These are phyloP conservation scores for Candida fluviatilis DNA, from an alignment of 805 yeast species.

Conservation along the genomic window DNA sequence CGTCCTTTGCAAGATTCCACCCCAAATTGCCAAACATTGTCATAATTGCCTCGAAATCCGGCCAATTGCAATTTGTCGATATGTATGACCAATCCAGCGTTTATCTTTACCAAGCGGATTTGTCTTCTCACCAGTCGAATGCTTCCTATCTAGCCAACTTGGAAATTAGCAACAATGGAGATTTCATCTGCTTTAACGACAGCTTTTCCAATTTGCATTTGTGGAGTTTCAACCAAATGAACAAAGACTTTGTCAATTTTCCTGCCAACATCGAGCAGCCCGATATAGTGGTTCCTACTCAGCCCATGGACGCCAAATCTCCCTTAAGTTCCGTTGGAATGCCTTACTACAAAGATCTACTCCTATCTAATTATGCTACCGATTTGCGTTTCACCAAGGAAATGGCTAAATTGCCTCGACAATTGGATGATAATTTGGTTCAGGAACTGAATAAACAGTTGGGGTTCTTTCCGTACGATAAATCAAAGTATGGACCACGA, in stretches of 20 bases:
- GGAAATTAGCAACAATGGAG: slow-evolving; percentile 69
- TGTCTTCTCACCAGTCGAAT: slow-evolving; percentile 16
- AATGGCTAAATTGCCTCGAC: slow-evolving; percentile 55
- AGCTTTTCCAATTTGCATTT: slow-evolving; percentile 56
- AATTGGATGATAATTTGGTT: slow-evolving; percentile 45
- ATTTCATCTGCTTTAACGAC: slow-evolving; percentile 68
- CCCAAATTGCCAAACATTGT: slow-evolving; percentile 81
- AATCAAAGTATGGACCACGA: slow-evolving; percentile 52
- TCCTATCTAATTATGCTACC: slow-evolving; percentile 78
- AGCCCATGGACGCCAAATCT: slow-evolving; percentile 37
- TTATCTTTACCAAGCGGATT: slow-evolving; percentile 62
- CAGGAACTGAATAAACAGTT: slow-evolving; percentile 19
- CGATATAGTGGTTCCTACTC: slow-evolving; percentile 31
- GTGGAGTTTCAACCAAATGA: slow-evolving; percentile 50
- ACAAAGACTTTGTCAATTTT: slow-evolving; percentile 32
- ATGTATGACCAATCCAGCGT: slow-evolving; percentile 71
- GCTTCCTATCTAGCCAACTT: slow-evolving; percentile 39
- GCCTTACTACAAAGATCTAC: slow-evolving; percentile 76
- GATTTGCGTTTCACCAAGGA: slow-evolving; percentile 57
- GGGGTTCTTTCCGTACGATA: slow-evolving; percentile 42
- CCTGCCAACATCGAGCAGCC: slow-evolving; percentile 52
- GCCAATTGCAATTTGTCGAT: slow-evolving; percentile 85
- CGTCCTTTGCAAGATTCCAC: slow-evolving; percentile 77
- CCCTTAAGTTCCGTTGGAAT: slow-evolving; percentile 76
- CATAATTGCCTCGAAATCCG: slow-evolving; percentile 67